Base-by-base conservation (phyloP, 768 basidiomycete species). In the Leccinum truebloodii region DNA sequence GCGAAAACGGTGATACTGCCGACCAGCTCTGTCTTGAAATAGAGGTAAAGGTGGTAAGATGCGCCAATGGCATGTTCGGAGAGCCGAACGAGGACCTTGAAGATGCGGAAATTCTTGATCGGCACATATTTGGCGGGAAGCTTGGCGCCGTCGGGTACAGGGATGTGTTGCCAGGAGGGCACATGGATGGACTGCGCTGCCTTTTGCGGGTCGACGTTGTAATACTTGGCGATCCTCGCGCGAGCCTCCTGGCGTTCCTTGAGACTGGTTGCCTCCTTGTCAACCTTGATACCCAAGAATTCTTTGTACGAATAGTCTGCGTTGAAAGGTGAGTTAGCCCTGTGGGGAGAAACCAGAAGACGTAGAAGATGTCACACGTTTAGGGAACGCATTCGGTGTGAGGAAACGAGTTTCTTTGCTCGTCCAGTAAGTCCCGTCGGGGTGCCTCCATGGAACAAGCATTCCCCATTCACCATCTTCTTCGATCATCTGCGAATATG, bases 261-360 rank as follows among this genome's bases (percentile, higher is more conserved):
- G 12, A 56, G 46, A 24, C n/a, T 56, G 4, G 51, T 30, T 4
- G 67, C 53, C 0, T 63, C 41, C 48, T 63, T 55, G 54, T 75
- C 65, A 9, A 74, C 72, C 46, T 74, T 67, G 18, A 73, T 52
- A 22, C 71, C 67, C 52, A 55, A 54, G 37, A 73, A 67, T 46
- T 66, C 61, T 12, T 63, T 54, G 54, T 74, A 73, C 13, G 71
- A 69, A 52, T 73, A 73, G 13, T 69, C 72, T 73, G 24, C 5
- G 30, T 28, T 28, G 7, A 58, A 18, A 32, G 26, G 41, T 22
- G 20, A 1, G 37, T 61, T 6, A 60, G 50, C 20, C 10, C 4
- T 13, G 34, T 22, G 46, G 4, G 6, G 34, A 4, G 14, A 51
- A 20, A 18, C n/a, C 14, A 3, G 48, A 7, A 26, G 22, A 41